Evolutionary conservation across 805 yeast species (phyloP), one percentile per base, ranked within the genome.

Genomic region (Candida chauliodis): DNA sequence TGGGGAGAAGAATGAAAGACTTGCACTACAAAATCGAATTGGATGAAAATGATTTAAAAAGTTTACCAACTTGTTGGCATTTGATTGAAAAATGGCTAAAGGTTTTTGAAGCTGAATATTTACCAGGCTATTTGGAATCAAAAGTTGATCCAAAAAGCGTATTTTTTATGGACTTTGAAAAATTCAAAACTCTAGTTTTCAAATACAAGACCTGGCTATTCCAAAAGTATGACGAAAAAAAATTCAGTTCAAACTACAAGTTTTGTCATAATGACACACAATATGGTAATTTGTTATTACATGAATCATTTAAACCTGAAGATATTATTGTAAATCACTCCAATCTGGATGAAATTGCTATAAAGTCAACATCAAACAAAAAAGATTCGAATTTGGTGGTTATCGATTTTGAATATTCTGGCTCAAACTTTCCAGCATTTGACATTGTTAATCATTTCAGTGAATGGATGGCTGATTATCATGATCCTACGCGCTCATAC

Each of bases 181-280:
- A 62, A 13, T 84, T 86, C 49, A 71, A 73, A 44, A 40, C 51
- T 2, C 53, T 69, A n/a, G 60, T 85, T 6, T 50, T 52, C 1
- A 58, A 53, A 34, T 91, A 90, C 59, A 69, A 71, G 38, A 57
- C 66, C 5, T 87, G 90, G 89, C 61, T 93, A 14, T 69, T 67
- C 25, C 50, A 49, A 5, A 63, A 73, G 43, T 78, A 81, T 50
- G 73, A 73, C 18, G 60, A 59, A 15, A 61, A 58, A 8, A 57
- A 56, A 15, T 58, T 79, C 25, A 61, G 67, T 34, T 64, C 69
- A 10, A 67, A 72, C 38, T 68, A 85, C 44, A 88, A 78, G 10
- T 93, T 93, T 55, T 88, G 96, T 51, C 99, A 93, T 61, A 93
- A 93, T 55, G 99, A 91, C 60, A 84, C 98, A 1, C 99, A 93